Evolutionary conservation across 2,329 filamentous ascomycete species (phyloP), one percentile per base, ranked within the genome.

Genomic region (Aureobasidium sp.): DNA sequence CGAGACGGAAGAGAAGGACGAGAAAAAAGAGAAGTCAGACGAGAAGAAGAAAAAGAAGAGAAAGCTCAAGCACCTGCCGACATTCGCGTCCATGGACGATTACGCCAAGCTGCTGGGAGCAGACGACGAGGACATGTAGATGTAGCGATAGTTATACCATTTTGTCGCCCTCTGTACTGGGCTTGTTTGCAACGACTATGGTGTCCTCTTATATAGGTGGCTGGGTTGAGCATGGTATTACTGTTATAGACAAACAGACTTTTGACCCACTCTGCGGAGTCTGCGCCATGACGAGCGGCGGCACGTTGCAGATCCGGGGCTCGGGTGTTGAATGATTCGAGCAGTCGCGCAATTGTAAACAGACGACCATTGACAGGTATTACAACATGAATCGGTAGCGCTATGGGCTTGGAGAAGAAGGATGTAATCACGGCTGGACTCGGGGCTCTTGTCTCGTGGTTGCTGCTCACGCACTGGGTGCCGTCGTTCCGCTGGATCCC

Each of bases 81-180:
- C 86, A 39, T 99, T 99, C 78, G 94, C 95, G 25, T 95, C 90
- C 36, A 88, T 83, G 36, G 94, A 97, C 60, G 94, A 97, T 73
- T 99, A 97, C 74, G 93, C 91, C 16, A 89, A 88, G 69, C 81
- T 74, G 65, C 63, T 74, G 47, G 65, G 64, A 21, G 61, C 37
- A 30, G 61, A 63, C 41, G 61, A 63, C 47, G 61, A 59, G 29
- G 59, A 54, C 27, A 48, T 39, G 42, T 61, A 61, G 59, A 61
- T 39, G 34, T 37, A 54, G 57, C 10, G 13, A 27, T 50, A 36
- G 3, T 41, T 59, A 59, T 59, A 59, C 34, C 45, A 59, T 42
- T 30, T 13, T 30, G 32, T 30, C 29, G 30, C 25, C 42, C 32
- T 29, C 7, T 27, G 13, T 11, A 9, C 30, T 44, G 32, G 52